phyloP scores from a whole-genome alignment of 257 asterid species.

The Nemophila menziesii region DNA sequence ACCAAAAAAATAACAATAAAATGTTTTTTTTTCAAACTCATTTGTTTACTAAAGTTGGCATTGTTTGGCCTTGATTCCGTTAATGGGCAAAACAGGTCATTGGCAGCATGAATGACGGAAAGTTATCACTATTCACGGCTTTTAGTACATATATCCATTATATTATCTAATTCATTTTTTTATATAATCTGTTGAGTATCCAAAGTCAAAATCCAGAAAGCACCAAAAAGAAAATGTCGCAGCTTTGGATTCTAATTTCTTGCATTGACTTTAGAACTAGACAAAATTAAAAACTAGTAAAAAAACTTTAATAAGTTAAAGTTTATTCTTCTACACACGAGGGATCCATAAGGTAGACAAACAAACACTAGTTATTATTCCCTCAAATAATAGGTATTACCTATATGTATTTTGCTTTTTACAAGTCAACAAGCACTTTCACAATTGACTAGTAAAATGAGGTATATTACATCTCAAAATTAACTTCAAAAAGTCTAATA shows the following conservation, averaged over 20 bases:
- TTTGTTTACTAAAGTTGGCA: no score
- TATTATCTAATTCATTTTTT: no score
- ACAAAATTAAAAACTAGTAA: not conserved
- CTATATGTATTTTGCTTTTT: slow-evolving; percentile 1
- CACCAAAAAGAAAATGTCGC: not conserved
- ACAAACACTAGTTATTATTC: slow-evolving; percentile 1
- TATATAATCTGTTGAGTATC: slow-evolving; percentile 8
- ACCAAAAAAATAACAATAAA: no score
- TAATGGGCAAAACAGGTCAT: not conserved
- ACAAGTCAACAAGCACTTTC: not conserved
- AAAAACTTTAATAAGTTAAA: not conserved
- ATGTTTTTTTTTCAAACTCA: no score
- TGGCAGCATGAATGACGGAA: slow-evolving; percentile 1
- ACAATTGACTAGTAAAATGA: no score
- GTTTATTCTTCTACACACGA: slow-evolving; percentile 10
- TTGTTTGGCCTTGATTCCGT: not conserved
- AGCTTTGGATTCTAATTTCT: slow-evolving; percentile 17
- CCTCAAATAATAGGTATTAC: not conserved
- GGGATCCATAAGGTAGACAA: slow-evolving; percentile 13
- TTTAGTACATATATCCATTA: not conserved
- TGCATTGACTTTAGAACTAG: slow-evolving; percentile 9
- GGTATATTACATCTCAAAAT: no score
- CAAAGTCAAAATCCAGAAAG: slow-evolving; percentile 12
- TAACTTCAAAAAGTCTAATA: no score
- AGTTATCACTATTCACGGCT: slow-evolving; percentile 15